Evolutionary conservation across 495 filamentous ascomycete species (phyloP), one percentile per base, ranked within the genome.

Genomic region (Tuber microsphaerosporum): DNA sequence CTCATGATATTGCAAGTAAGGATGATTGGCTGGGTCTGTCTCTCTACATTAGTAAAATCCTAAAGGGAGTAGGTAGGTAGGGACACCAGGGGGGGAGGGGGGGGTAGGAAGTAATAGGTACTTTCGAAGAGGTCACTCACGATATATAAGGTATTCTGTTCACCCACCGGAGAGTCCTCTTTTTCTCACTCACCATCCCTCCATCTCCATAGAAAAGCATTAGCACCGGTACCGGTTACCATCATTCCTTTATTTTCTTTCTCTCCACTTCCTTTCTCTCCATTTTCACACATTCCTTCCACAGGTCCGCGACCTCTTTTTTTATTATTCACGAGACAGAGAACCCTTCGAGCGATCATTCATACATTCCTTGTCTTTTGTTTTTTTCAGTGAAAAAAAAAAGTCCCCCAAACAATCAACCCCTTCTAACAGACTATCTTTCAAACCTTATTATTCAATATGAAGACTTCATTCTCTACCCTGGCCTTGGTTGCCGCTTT

Each of bases 221-320:
- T 65, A 34, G 56, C 56, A 65, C 56, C 14, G 56, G 56, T 65
- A 65, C 56, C 17, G 56, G 56, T 34, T 65, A 65, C 56, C 56
- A 17, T 65, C 56, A 65, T 65, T 65, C 56, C 56, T 65, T 65
- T 65, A 65, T 34, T 65, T 65, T 65, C 56, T 34, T 65, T 34
- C 56, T 65, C 31, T 19, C 56, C 26, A 65, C 17, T 65, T 65
- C 34, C 56, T 34, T 65, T 19, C 56, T 65, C 31, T 34, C 56
- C 26, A 65, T 34, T 65, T 65, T 65, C 56, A 14, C 56, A 65
- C 56, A 65, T 65, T 65, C 56, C 3, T 65, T 65, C 12, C 4
- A 65, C n/a, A 65, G 56, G 56, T 31, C 56, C 26, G 56, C 56
- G 56, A 4, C 56, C 56, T 65, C 56, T 65, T 65, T 34, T 65